These are phyloP conservation scores for Fusarium guadeloupense DNA, from an alignment of 2,329 filamentous ascomycete species.

Conservation along the genomic window DNA sequence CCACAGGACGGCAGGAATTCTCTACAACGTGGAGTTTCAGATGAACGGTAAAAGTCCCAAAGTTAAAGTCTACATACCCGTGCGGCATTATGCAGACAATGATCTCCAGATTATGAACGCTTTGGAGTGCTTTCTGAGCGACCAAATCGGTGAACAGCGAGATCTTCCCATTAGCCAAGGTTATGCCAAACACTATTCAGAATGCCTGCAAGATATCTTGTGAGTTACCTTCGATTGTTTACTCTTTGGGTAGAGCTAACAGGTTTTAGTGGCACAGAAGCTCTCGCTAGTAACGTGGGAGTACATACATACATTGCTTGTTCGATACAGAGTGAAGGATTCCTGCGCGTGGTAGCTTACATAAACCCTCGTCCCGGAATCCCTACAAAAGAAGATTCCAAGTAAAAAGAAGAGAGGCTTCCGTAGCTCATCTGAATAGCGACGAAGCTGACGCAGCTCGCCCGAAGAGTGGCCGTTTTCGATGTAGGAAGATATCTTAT, in stretches of 20 bases:
- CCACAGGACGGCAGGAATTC: slow-evolving; percentile 48
- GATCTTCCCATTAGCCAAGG: neutral
- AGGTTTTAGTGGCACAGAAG: neutral
- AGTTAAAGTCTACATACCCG: slow-evolving; percentile 49
- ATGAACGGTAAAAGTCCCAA: slow-evolving; percentile 28
- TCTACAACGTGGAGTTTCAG: slow-evolving; percentile 48
- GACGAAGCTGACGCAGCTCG: neutral
- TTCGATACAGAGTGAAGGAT: neutral
- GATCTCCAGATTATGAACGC: slow-evolving; percentile 9
- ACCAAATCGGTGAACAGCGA: neutral
- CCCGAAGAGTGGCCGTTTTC: neutral
- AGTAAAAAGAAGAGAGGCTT: neutral
- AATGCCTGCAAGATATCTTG: neutral
- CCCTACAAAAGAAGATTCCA: neutral
- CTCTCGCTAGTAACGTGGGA: neutral
- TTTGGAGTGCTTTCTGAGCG: neutral
- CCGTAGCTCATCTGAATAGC: neutral
- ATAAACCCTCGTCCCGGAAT: slow-evolving; percentile 5
- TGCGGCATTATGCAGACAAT: slow-evolving; percentile 45
- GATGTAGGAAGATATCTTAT: neutral
- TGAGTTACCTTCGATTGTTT: neutral
- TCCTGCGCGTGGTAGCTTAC: slow-evolving; percentile 3
- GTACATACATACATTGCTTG: slow-evolving; percentile 12
- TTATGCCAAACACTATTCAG: neutral
- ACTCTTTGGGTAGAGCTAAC: neutral